Base-by-base conservation (phyloP, 164 flowering plant species). In the Akebia trifoliata region DNA sequence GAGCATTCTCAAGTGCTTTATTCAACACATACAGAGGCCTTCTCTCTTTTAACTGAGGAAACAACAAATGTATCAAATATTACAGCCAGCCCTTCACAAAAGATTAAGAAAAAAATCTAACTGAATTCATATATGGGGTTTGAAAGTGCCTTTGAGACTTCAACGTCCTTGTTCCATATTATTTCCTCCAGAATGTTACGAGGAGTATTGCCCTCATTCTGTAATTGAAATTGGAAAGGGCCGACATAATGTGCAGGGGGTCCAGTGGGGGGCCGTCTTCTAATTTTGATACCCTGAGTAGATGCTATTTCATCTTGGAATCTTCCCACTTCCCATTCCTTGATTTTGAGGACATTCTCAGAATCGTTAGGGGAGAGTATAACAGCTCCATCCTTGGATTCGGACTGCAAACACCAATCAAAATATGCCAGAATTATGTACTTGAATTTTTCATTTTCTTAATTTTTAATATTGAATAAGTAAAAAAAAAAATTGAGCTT, bases 111-210 rank as follows among this genome's bases (percentile, higher is more conserved):
- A 32, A 34, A 24, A 63, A 17, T 15, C 4, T n/a, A 52, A 25
- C 35, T 2, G 1, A 53, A 12, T 45, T 6, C 12, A 29, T 1
- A 45, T 15, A 39, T 9, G 10, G 31, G 8, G 8, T 38, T 21
- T 43, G 44, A 30, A 25, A 22, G 36, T 63, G 74, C 97, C 77
- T 73, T 72, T 32, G 86, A 30, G 32, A 93, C 87, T 79, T 93
- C 97, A 25, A 21, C 17, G 48, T 87, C 88, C 76, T 90, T 93
- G 74, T 86, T 38, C 99, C 99, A 93, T 18, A 93, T 43, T n/a
- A 90, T 93, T 50, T 93, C 95, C 74, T 93, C 99, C 24, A 90
- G 73, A 56, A 93, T 93, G 65, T 93, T 93, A 7, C 93, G 84
- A 48, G 99, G 97, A 63, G 92, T 81, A 37, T 82, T 83, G 6